Base-by-base conservation (phyloP, 129 eudicot species). In the Centella asiatica region DNA sequence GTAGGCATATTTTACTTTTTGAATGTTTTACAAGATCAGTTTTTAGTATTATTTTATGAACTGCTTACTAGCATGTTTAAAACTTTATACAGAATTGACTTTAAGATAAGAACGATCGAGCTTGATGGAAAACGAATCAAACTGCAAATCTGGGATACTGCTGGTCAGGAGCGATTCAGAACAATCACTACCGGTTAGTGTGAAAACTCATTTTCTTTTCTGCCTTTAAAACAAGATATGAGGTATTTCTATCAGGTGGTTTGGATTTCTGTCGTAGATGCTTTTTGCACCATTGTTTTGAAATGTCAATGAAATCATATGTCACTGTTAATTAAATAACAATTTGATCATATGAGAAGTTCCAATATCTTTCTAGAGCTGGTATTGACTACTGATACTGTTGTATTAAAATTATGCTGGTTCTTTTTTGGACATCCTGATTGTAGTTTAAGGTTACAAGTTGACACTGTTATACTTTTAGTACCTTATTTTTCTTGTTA, bases 131-230 rank as follows among this genome's bases (percentile, higher is more conserved):
- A 92, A 66, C 73, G 98, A 52, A 87, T 92, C 62, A 92, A 92
- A 73, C 75, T 92, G 69, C 98, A 92, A 75, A 92, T 92, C 67
- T 92, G 98, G 98, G 98, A 92, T 74, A 92, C 98, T 62, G 96
- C 98, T 72, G 98, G 98, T 12, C 96, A 92, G 62, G 98, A 92
- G 63, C 90, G 98, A 34, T 90, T 90, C 74, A 70, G 97, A 68
- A 86, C 97, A 65, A 90, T 90, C 71, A 90, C 95, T 24, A 87
- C 98, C 14, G 98, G 98, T 90, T 68, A 67, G 69, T 14, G 60
- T 64, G 37, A 54, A 44, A 47, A 18, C 29, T 39, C 15, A 22
- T 60, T 62, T 68, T 0, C 8, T 15, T 68, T 19, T 57, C 7
- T 6, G 8, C 42, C 42, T 9, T 40, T n/a, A 13, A 29, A 55